These are phyloP conservation scores for Clonostachys rosea DNA, from an alignment of 2,329 filamentous ascomycete species.

Conservation along the genomic window DNA sequence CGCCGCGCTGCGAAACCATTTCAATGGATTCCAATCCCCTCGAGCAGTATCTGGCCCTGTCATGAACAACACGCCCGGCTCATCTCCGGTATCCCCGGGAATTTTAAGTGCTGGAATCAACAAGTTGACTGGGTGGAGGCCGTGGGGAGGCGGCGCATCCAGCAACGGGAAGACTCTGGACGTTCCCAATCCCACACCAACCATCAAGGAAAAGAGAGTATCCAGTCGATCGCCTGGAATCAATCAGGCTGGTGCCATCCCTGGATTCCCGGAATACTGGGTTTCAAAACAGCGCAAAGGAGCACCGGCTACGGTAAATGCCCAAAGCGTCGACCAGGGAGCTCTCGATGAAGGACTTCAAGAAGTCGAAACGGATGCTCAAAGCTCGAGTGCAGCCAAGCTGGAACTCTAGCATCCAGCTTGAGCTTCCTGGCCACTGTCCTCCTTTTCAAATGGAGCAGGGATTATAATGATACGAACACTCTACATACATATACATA, in stretches of 20 bases:
- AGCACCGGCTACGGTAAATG: constrained; percentile 51
- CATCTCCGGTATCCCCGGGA: constrained; percentile 8
- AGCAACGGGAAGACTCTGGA: constrained; percentile 1
- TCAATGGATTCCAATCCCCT: constrained; percentile 28
- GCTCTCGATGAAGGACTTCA: constrained; percentile 55
- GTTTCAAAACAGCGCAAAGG: constrained; percentile 43
- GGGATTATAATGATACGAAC: no score
- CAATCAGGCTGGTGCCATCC: constrained; percentile 72
- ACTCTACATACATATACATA: no score
- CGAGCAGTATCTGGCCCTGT: constrained; percentile 24
- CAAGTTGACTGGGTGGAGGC: constrained; percentile 30
- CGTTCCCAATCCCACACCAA: neutral
- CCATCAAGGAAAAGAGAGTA: constrained; percentile 14
- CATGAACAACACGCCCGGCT: constrained; percentile 15
- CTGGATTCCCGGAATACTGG: constrained; percentile 62
- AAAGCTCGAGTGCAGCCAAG: no score
- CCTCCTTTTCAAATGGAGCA: no score
- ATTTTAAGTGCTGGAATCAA: no score
- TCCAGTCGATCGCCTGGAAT: constrained; percentile 61
- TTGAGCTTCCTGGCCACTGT: no score
- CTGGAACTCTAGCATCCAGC: no score
- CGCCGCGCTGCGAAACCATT: constrained; percentile 53
- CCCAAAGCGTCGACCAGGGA: constrained; percentile 53
- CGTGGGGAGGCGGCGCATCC: constrained; percentile 27
- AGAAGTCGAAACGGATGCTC: constrained; percentile 6